Base-by-base conservation (phyloP, 495 filamentous ascomycete species). In the Immersiella caudata region DNA sequence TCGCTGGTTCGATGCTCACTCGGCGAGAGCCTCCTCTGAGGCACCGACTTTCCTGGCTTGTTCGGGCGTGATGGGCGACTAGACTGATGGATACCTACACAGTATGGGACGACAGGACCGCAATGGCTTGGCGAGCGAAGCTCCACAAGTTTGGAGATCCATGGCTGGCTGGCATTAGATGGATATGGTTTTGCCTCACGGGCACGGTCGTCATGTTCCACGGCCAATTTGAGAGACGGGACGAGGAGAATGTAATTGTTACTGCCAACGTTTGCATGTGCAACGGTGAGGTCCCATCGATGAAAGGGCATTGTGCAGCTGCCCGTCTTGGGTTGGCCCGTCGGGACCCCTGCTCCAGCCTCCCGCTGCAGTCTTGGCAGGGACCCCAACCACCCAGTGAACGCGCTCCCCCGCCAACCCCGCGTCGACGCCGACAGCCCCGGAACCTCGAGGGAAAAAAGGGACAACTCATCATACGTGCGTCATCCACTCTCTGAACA, bases 1-100 rank as follows among this genome's bases (percentile, higher is more conserved):
- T 94, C 90, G 52, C 81, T 99, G 68, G 92, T 99, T 12, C 84
- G 95, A 60, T 97, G 94, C 79, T 94, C 93, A 9, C 75, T 97
- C 63, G 95, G 95, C 12, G 95, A 99, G 81, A 95, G 90, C 60
- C 79, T 98, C 66, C 78, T 98, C 66, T 97, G n/a, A 59, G n/a
- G 1, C 11, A 0, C 7, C 18, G 60, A 16, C 24, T 25, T 33
- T 22, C 29, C 12, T 33, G 36, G 8, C 40, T 16, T 21, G 36
- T 52, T 56, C 20, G 1, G 61, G 24, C 25, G 49, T 46, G 16
- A 24, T 62, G 8, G 22, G 4, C 9, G 60, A 18, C 25, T 18
- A 54, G 61, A 51, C 21, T 12, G 25, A 63, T 51, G 46, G 36
- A 54, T 52, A 59, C 56, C 57, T 46, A 4, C 40, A n/a, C n/a